phyloP scores from a whole-genome alignment of 2,329 filamentous ascomycete genomes.

The Colletotrichum costaricense region DNA sequence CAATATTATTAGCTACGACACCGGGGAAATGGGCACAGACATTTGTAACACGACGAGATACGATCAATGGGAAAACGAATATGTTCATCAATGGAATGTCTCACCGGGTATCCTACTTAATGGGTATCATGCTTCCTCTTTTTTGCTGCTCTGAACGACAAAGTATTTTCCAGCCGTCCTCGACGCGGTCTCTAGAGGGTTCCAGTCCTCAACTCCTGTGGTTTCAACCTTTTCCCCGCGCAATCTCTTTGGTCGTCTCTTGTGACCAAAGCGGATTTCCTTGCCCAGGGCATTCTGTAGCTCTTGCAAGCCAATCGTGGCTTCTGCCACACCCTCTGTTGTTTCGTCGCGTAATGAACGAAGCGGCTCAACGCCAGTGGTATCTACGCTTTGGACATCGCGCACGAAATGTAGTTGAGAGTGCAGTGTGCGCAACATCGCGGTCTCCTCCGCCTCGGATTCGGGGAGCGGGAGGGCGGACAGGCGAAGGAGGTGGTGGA shows the following conservation, averaged over 20 bases:
- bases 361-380: conserved; percentile 77
- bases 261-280: conserved; percentile 72
- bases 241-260: conserved; percentile 55
- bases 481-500: conserved; percentile 87
- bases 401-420: conserved; percentile 93
- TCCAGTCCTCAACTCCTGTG: conserved; percentile 71
- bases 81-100: conserved; percentile 7
- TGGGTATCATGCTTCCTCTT: conserved; percentile 38
- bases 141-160: conserved; percentile 73
- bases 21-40: not conserved
- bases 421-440: conserved; percentile 80
- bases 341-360: conserved; percentile 87
- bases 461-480: conserved; percentile 85
- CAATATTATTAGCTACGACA: conserved; percentile 7
- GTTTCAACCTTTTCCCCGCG: conserved; percentile 49
- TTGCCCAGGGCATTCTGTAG: conserved; percentile 66
- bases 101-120: conserved; percentile 14
- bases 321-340: conserved; percentile 60
- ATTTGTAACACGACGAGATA: conserved; percentile 3
- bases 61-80: conserved; percentile 19
- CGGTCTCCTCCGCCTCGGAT: conserved; percentile 69
- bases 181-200: conserved; percentile 74
- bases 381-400: conserved; percentile 84
- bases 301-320: conserved; percentile 68
- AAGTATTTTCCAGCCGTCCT: conserved; percentile 80